Conservation (phyloP, 306 rosid species). For the Potentilla sterilis region DNA sequence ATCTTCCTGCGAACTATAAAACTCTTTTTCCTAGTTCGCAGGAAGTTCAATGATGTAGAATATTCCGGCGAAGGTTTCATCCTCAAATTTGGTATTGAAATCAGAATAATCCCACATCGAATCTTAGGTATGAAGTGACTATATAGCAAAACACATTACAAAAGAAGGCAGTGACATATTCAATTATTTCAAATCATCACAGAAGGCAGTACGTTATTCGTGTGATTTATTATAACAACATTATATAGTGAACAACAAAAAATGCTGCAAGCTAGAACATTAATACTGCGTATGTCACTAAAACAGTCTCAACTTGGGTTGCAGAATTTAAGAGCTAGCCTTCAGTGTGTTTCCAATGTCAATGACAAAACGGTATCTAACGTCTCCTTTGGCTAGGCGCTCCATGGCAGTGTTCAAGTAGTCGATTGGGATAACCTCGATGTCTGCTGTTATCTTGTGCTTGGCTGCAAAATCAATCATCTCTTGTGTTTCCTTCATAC, state of each 20-base stretch:
- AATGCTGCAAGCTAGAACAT: not conserved
- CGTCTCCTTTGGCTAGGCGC: conserved; percentile 44
- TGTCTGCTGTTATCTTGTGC: conserved; percentile 44
- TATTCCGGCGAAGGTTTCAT: too few species aligned
- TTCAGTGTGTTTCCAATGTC: conserved; percentile 36
- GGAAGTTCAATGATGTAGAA: too few species aligned
- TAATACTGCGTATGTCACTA: conserved; percentile 9
- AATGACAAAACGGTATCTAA: conserved; percentile 54
- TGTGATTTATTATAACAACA: too few species aligned
- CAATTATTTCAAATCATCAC: too few species aligned
- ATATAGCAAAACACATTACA: not conserved
- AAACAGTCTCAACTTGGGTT: not conserved
- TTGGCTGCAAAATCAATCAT: conserved; percentile 57
- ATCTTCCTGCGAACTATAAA: too few species aligned
- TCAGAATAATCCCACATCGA: too few species aligned
- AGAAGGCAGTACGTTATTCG: too few species aligned
- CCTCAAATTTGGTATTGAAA: too few species aligned
- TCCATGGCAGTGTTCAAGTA: conserved; percentile 56
- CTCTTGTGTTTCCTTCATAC: conserved; percentile 44
- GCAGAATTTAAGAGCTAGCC: not conserved
- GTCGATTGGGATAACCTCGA: conserved; percentile 43
- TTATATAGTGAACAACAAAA: not conserved
- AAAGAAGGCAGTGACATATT: too few species aligned
- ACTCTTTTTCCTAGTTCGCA: too few species aligned
- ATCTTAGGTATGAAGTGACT: too few species aligned